These are phyloP conservation scores for Martiniozyma asiatica DNA, from an alignment of 1,139 yeast species.

Conservation along the genomic window DNA sequence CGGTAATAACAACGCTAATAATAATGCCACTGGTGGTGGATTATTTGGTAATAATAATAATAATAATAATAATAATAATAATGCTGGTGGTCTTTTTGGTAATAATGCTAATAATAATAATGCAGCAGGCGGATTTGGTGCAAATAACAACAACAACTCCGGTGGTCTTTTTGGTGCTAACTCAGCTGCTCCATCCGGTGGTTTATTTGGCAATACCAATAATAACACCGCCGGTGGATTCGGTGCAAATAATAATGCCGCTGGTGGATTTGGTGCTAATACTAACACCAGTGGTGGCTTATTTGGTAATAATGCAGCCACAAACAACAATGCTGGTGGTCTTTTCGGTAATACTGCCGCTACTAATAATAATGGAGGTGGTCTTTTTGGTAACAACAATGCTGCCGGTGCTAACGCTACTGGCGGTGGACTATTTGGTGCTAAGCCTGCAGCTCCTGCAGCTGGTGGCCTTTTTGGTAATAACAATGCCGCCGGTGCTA, in stretches of 20 bases:
- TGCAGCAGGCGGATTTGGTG: conserved; percentile 24
- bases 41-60: conserved; percentile 21
- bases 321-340: conserved; percentile 5
- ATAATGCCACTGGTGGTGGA: conserved; percentile 11
- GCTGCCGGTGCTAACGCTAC: conserved; percentile 24
- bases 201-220: conserved; percentile 24
- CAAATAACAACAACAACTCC: conserved; percentile 9
- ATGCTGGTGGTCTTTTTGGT: conserved; percentile 17
- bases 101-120: conserved; percentile 11
- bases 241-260: conserved; percentile 1
- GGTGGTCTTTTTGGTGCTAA: conserved; percentile 16
- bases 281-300: conserved; percentile 11
- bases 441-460: conserved; percentile 3
- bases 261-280: conserved; percentile 7
- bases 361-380: conserved; percentile 32
- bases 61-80: conserved; percentile 17
- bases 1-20: conserved; percentile 19
- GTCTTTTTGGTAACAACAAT: conserved; percentile 40
- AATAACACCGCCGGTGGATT: conserved; percentile 1
- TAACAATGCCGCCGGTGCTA: conserved; percentile 24
- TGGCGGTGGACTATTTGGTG: conserved; percentile 25
- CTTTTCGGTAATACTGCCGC: conserved; percentile 10
- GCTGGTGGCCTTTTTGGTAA: conserved; percentile 18
- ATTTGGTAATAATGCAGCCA: conserved; percentile 14
- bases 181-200: conserved; percentile 19